Conservation (phyloP, 1,284 basidiomycete species). For the Bothia castanella region DNA sequence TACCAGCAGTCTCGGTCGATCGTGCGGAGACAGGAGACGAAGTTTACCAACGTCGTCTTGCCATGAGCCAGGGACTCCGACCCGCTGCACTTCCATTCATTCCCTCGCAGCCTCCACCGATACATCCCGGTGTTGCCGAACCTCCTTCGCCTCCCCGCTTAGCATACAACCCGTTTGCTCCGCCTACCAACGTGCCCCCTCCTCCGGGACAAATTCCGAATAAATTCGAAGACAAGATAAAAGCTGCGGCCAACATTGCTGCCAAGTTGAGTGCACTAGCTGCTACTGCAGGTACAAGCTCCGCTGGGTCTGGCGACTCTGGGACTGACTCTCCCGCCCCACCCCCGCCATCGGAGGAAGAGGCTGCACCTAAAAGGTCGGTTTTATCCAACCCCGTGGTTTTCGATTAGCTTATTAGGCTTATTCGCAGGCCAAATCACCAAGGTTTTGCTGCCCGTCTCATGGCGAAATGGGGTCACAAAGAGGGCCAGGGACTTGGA, state of each 20-base stretch:
- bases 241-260: slow-evolving; percentile 79
- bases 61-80: slow-evolving; percentile 44
- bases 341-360: slow-evolving; percentile 23
- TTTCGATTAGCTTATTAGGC: background rate
- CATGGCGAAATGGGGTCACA: slow-evolving; percentile 94
- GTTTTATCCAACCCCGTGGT: slow-evolving; percentile 8
- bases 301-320: slow-evolving; percentile 15
- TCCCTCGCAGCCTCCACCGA: slow-evolving; percentile 15
- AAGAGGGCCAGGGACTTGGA: slow-evolving; percentile 87
- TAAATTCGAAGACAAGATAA: slow-evolving; percentile 59
- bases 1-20: slow-evolving; percentile 24
- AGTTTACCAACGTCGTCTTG: slow-evolving; percentile 60
- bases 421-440: slow-evolving; percentile 51
- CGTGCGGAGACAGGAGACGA: slow-evolving; percentile 59
- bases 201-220: slow-evolving; percentile 47
- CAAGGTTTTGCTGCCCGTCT: slow-evolving; percentile 72
- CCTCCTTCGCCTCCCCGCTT: slow-evolving; percentile 45
- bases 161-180: slow-evolving; percentile 66
- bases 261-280: slow-evolving; percentile 63
- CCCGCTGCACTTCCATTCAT: slow-evolving; percentile 21
- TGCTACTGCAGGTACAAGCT: slow-evolving; percentile 33
- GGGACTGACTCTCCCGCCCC: slow-evolving; percentile 20
- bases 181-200: slow-evolving; percentile 54
- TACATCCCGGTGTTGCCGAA: slow-evolving; percentile 21
- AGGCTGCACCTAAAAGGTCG: slow-evolving; percentile 34